Percentiles rank a stretch among this genome's conserved stretches.
phyloP scores from a whole-genome alignment of 139 green algal genomes.

The Tetratostichococcus sp. region DNA sequence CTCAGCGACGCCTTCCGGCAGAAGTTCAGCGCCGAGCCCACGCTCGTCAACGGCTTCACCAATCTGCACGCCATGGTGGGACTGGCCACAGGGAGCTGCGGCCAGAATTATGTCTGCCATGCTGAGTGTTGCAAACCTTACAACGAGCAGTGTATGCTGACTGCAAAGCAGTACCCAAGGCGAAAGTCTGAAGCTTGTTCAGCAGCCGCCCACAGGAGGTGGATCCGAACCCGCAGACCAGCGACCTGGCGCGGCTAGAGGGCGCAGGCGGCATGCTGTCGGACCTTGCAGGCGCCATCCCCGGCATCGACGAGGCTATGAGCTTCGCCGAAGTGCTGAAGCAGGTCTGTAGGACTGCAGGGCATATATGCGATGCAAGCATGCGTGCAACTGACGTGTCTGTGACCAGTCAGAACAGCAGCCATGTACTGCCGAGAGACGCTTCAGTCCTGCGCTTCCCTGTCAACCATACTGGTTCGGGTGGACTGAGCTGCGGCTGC shows the following conservation, averaged over 20 bases:
- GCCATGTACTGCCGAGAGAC: too few relatives aligned
- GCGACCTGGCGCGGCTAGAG: slow-evolving; percentile 57
- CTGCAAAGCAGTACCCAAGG: too few relatives aligned
- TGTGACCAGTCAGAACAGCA: too few relatives aligned
- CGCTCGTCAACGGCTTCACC: slow-evolving; percentile 76
- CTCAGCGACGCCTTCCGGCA: slow-evolving; percentile 93
- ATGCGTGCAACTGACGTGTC: too few relatives aligned
- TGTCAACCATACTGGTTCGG: too few relatives aligned
- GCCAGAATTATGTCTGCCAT: too few relatives aligned
- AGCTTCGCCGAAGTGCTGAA: slow-evolving; percentile 98
- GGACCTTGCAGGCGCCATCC: slow-evolving; percentile 85
- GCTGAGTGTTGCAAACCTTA: too few relatives aligned
- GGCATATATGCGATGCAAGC: too few relatives aligned
- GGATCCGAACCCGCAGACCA: slow-evolving; percentile 77
- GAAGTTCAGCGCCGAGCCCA: slow-evolving; percentile 87
- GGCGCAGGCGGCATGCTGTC: slow-evolving; percentile 60
- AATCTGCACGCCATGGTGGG: slow-evolving; percentile 95
- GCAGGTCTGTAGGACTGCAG: slow-evolving; percentile 57
- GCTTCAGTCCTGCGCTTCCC: too few relatives aligned
- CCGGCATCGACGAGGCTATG: slow-evolving; percentile 97
- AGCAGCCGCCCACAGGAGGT: slow-evolving; percentile 79
- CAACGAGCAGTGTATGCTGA: too few relatives aligned
- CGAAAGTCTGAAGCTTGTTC: too few relatives aligned
- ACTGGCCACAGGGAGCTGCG: background rate
- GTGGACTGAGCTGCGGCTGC: background rate